Base-by-base conservation (phyloP, 1,284 basidiomycete genomes). In the Ustilago xerochloae region DNA sequence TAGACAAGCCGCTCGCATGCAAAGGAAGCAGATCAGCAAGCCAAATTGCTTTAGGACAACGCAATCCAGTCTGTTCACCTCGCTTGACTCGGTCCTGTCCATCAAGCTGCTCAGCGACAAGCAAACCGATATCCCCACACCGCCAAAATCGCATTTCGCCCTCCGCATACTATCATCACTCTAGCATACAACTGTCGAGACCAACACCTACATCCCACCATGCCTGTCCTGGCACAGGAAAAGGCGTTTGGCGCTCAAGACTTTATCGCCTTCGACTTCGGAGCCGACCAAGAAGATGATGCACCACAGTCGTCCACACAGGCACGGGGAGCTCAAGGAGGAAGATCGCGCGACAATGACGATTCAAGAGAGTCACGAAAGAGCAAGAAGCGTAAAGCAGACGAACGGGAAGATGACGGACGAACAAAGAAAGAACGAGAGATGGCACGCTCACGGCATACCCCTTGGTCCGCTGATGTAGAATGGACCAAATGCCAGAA, bases 391-490 rank as follows among this genome's bases (percentile, higher is more conserved):
- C 68, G 78, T 36, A 80, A 78, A 45, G 64, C 55, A 5, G 77
- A 74, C 24, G 74, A 81, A 29, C 49, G 62, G n/a, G 61, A 79
- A 26, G 67, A 78, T 51, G 75, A 81, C 16, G 70, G 88, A 74
- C 85, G 86, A 59, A 89, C 86, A 85, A 88, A 89, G 84, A 89
- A 88, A 81, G 88, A 90, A 80, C 86, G 90, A 60, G 77, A 87
- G 65, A 87, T 89, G 69, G 89, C 89, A 5, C 85, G 87, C 6
- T 88, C 89, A 16, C 88, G 90, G 57, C 88, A 88, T 76, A 89
- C 91, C 18, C 93, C 94, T 3, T 97, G 94, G 94, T 86, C 90
- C 3, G 86, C 86, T 16, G 86, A 89, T n/a, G 89, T 94, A 4
- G 89, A 93, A 72, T 93, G 92, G 91, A 88, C 91, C n/a, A 82